A percentile compares a stretch with the other conserved stretches of the same genome.
Evolutionary conservation across 306 rosid genomes (phyloP).

Genomic region (Cicer cuneatum): DNA sequence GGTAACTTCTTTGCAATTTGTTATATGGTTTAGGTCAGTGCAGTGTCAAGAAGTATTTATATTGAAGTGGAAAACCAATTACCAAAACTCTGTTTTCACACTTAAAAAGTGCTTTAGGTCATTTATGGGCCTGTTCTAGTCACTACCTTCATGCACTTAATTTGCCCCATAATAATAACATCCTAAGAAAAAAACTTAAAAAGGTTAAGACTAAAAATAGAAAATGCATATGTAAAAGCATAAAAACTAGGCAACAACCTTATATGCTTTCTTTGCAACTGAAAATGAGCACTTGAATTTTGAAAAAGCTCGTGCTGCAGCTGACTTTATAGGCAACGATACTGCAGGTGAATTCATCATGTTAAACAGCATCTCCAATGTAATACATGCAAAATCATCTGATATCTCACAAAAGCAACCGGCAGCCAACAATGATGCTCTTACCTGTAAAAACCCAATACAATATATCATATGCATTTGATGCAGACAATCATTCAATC

Average conservation of each 20-base stretch:
- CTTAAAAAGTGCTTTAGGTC: background rate
- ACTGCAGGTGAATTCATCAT: constrained; percentile 60
- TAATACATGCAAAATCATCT: constrained; percentile 71
- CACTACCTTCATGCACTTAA: constrained; percentile 16
- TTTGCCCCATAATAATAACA: constrained; percentile 1
- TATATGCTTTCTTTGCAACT: constrained; percentile 62
- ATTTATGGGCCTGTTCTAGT: background rate
- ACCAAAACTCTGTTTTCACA: constrained; percentile 1
- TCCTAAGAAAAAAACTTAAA: background rate
- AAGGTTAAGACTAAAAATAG: constrained; percentile 5
- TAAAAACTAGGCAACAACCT: constrained; percentile 57
- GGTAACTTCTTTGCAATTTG: background rate
- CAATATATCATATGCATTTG: constrained; percentile 32
- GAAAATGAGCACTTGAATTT: constrained; percentile 69
- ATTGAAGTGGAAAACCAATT: background rate
- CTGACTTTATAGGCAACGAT: constrained; percentile 54
- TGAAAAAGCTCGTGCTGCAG: constrained; percentile 65
- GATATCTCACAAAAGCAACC: constrained; percentile 83
- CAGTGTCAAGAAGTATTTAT: background rate
- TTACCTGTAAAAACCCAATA: constrained; percentile 57
- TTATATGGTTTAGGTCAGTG: background rate
- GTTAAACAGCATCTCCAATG: constrained; percentile 69
- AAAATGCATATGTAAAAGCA: constrained; percentile 24
- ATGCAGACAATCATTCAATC: constrained; percentile 34
- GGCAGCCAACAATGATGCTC: constrained; percentile 80